phyloP scores from a whole-genome alignment of 2,329 filamentous ascomycete genomes.

The Epichloe elymi region DNA sequence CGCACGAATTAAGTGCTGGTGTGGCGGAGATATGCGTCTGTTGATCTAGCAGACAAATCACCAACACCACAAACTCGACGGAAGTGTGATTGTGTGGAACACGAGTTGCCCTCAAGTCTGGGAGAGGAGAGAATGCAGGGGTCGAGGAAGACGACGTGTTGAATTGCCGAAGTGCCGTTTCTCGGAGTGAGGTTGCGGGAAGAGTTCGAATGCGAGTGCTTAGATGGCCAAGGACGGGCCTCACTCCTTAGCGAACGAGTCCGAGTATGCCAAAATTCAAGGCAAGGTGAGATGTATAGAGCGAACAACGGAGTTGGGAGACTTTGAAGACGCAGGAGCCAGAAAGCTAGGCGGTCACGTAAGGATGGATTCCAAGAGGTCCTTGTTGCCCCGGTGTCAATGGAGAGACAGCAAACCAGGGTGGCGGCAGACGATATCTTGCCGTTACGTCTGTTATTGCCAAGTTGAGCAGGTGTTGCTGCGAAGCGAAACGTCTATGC shows the following conservation, averaged over 20 bases:
- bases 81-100: not conserved
- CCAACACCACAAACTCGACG: not conserved
- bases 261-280: not conserved
- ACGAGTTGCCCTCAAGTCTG: not conserved
- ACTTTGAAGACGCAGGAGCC: not conserved
- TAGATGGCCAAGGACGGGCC: not conserved
- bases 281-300: not conserved
- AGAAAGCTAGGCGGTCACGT: not conserved
- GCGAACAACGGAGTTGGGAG: not conserved
- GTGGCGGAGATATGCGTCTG: not conserved
- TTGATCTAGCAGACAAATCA: not conserved
- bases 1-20: not conserved
- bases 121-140: too few species aligned
- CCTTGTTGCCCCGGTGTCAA: not conserved
- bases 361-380: not conserved
- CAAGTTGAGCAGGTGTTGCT: not conserved
- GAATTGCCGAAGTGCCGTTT: not conserved
- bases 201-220: not conserved
- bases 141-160: too few species aligned
- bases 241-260: not conserved
- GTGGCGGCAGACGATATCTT: conserved; percentile 1
- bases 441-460: not conserved
- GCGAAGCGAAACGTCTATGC: not conserved
- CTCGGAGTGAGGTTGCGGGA: not conserved
- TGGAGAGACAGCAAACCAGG: not conserved